Percentiles rank a stretch among this genome's conserved stretches.
Conservation (phyloP, 2,329 filamentous ascomycete species). For the Colletotrichum sp. region DNA sequence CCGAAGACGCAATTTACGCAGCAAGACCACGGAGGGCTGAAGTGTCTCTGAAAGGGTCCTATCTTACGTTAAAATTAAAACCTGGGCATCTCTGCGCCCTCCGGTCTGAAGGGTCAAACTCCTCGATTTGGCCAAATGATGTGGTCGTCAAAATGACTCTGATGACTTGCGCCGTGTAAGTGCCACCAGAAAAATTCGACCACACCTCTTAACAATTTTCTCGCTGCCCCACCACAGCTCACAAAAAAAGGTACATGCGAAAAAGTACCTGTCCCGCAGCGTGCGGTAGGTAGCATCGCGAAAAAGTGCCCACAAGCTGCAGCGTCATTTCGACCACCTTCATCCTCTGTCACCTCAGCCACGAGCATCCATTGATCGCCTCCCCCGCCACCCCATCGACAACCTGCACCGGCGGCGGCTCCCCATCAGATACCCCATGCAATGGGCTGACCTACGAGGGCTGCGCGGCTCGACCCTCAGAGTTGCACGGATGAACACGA, state of each 20-base stretch:
- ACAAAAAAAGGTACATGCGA: not conserved
- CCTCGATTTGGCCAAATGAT: not conserved
- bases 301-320: not conserved
- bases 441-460: constrained; percentile 22
- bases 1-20: not conserved
- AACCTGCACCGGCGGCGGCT: not conserved
- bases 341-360: not conserved
- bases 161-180: not conserved
- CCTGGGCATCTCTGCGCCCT: not conserved
- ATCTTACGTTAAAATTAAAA: not conserved
- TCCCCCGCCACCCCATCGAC: not conserved
- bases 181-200: not conserved
- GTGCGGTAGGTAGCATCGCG: not conserved
- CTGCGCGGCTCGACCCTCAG: constrained; percentile 15
- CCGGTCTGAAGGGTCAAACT: not conserved
- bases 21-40: not conserved
- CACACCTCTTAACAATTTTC: not conserved
- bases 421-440: constrained; percentile 8
- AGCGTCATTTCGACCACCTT: not conserved
- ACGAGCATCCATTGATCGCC: not conserved
- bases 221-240: not conserved
- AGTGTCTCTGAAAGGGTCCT: not conserved
- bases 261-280: not conserved
- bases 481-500: constrained; percentile 18
- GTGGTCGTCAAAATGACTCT: not conserved